Evolutionary conservation across 176 grass and related monocot species (phyloP).

Genomic region (Chrysopogon serrulatus): DNA sequence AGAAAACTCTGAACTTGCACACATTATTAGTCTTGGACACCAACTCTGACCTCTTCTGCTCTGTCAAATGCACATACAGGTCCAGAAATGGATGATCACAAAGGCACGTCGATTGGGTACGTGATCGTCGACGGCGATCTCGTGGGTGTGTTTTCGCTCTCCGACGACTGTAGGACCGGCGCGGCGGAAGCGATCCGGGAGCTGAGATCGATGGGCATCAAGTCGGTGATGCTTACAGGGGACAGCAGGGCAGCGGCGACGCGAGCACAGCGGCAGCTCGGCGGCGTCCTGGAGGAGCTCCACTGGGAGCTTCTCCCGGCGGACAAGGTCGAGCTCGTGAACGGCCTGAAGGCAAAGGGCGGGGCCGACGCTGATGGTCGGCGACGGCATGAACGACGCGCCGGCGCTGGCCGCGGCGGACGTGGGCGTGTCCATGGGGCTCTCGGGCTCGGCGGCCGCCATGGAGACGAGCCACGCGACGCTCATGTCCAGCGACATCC

Average conservation of each 20-base stretch:
- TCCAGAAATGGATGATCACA: neutral
- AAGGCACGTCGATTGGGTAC: slow-evolving; percentile 50
- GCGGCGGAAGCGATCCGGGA: slow-evolving; percentile 55
- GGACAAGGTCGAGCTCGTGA: slow-evolving; percentile 57
- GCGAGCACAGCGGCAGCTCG: slow-evolving; percentile 49
- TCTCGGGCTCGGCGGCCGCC: slow-evolving; percentile 61
- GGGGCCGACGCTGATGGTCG: slow-evolving; percentile 65
- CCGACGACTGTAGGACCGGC: slow-evolving; percentile 46
- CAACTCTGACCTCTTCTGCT: neutral
- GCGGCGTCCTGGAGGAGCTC: slow-evolving; percentile 38
- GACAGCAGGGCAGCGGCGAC: slow-evolving; percentile 48
- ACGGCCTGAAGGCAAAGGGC: neutral
- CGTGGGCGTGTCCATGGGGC: slow-evolving; percentile 69
- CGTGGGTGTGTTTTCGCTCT: slow-evolving; percentile 33
- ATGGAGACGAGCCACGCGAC: slow-evolving; percentile 67
- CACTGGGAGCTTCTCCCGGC: slow-evolving; percentile 59
- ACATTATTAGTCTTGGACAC: neutral
- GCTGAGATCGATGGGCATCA: slow-evolving; percentile 58
- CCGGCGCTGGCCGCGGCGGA: slow-evolving; percentile 58
- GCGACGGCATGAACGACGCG: slow-evolving; percentile 84
- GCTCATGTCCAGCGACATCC: slow-evolving; percentile 71
- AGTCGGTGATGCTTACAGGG: slow-evolving; percentile 63
- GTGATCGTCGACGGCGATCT: slow-evolving; percentile 38
- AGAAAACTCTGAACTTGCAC: neutral
- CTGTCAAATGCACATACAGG: neutral